Percentiles rank a stretch among this genome's conserved stretches.
Conservation (phyloP, 345 rosid species). For the Jatropha curcas region DNA sequence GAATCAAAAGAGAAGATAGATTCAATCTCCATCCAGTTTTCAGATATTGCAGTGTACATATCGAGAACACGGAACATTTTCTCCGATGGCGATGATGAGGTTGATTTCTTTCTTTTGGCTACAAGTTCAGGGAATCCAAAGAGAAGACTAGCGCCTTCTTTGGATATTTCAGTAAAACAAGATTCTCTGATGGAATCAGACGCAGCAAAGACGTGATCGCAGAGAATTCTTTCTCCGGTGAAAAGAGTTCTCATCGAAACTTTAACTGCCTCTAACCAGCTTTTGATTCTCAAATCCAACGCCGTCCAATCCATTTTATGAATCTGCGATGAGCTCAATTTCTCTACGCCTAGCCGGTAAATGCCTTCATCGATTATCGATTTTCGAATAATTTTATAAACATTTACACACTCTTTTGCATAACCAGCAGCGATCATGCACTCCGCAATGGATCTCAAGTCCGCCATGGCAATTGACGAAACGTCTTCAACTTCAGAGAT, state of each 20-base stretch:
- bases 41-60: constrained; percentile 26
- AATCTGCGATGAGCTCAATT: constrained; percentile 14
- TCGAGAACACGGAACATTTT: constrained; percentile 22
- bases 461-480: constrained; percentile 26
- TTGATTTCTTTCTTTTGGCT: constrained; percentile 19
- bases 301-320: constrained; percentile 26
- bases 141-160: constrained; percentile 20
- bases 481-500: constrained; percentile 28
- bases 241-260: constrained; percentile 30
- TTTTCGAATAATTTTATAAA: constrained; percentile 26
- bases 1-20: constrained; percentile 26
- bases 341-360: constrained; percentile 32
- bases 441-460: constrained; percentile 31
- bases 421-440: constrained; percentile 29
- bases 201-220: constrained; percentile 30
- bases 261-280: constrained; percentile 28
- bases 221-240: constrained; percentile 35
- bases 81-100: constrained; percentile 16
- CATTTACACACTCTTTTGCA: constrained; percentile 21
- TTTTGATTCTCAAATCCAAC: constrained; percentile 29
- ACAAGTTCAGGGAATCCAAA: constrained; percentile 26
- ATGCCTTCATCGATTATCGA: constrained; percentile 33
- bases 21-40: constrained; percentile 28
- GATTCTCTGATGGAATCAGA: constrained; percentile 33
- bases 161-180: constrained; percentile 24